These are phyloP conservation scores for Akebia trifoliata DNA, from an alignment of 164 flowering plant genomes.

Conservation along the genomic window DNA sequence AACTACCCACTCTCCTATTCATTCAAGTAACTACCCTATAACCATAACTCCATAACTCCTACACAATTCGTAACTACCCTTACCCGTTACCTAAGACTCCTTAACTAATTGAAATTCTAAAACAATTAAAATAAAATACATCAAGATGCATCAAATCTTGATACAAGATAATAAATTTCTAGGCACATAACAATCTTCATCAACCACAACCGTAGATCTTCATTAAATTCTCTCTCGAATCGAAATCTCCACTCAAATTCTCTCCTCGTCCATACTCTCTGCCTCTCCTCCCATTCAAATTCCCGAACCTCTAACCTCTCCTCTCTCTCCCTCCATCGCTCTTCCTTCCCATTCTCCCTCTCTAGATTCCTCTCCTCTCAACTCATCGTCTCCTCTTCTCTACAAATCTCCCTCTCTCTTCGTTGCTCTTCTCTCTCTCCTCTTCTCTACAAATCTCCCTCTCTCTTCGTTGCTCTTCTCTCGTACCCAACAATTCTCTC, in stretches of 20 bases:
- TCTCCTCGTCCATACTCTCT: constrained; percentile 40
- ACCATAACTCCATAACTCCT: too few species aligned
- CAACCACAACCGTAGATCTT: constrained; percentile 49
- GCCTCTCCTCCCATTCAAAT: constrained; percentile 48
- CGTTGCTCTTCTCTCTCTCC: too few species aligned
- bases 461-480: constrained; percentile 46
- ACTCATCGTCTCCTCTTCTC: constrained; percentile 19
- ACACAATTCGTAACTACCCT: too few species aligned
- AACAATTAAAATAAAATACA: too few species aligned
- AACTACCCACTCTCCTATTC: too few species aligned
- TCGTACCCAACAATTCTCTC: constrained; percentile 43
- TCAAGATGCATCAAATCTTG: too few species aligned
- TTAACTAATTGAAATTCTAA: too few species aligned
- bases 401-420: too few species aligned
- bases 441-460: constrained; percentile 36
- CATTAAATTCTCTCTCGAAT: constrained; percentile 47
- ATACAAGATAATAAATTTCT: too few species aligned
- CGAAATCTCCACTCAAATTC: constrained; percentile 39
- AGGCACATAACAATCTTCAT: too few species aligned
- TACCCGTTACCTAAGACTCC: too few species aligned
- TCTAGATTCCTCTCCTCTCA: constrained; percentile 26
- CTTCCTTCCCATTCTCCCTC: constrained; percentile 28
- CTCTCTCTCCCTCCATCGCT: constrained; percentile 31
- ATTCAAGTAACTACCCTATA: too few species aligned
- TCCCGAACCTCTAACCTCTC: constrained; percentile 36